Base-by-base conservation (phyloP, 768 basidiomycete genomes). In the Lentinula sp. region DNA sequence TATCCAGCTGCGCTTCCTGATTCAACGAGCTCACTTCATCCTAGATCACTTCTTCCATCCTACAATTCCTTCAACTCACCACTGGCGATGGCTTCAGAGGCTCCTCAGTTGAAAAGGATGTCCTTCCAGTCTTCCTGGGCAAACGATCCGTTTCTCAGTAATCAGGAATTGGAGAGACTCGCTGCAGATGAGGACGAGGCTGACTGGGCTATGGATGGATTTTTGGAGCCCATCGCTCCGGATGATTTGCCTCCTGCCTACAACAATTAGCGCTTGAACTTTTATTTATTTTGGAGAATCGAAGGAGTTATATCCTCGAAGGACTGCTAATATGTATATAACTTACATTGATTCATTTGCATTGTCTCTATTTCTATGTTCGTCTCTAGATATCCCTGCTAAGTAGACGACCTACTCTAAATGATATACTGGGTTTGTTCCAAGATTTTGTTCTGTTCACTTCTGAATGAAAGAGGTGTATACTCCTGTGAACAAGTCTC, bases 151-250 rank as follows among this genome's bases (percentile, higher is more conserved):
- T 51, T 51, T 13, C 34, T 35, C 13, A 32, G 31, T 13, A 35
- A 35, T 11, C 18, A 56, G 40, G 37, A 40, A 9, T 28, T 56
- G 55, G 58, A 42, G 34, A 55, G 34, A 51, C 35, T 53, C 13
- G 56, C 57, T 45, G 61, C 28, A 15, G 50, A 59, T 43, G 59
- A 60, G 34, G 15, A 10, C 15, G 39, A 64, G 53, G 63, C 23
- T 42, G 51, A 37, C 34, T 60, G 59, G 28, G 58, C 35, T 11
- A 43, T 59, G 39, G 42, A 57, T 15, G 61, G 43, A 5, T 48
- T 28, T 42, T 21, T 34, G 31, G 39, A 54, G 11, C 54, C 60
- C 23, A n/a, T 61, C 46, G 60, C 51, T 49, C 50, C 34, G 32
- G 51, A 40, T 40, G 52, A 63, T 21, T 43, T 52, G 51, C 55